phyloP scores from a whole-genome alignment of 2,329 filamentous ascomycete species.

The Botrytis galanthina region DNA sequence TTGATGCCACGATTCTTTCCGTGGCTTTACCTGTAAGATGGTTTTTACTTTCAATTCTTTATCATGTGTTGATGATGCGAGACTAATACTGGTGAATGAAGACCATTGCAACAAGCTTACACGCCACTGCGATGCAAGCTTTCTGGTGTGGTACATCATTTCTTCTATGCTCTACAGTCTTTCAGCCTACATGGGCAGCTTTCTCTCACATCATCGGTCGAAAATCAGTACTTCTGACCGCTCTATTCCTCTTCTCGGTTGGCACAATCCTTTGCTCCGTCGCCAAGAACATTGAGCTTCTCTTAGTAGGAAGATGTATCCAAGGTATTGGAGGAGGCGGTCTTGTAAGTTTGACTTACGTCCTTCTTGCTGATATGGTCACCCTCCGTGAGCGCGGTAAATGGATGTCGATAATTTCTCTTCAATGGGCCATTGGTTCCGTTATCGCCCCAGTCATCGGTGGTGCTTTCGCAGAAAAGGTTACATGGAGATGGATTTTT shows the following conservation, averaged over 20 bases:
- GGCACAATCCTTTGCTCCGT: constrained; percentile 38
- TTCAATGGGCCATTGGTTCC: constrained; percentile 34
- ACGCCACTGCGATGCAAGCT: constrained; percentile 55
- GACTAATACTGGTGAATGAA: constrained; percentile 4
- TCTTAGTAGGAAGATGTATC: constrained; percentile 41
- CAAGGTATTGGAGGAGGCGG: constrained; percentile 52
- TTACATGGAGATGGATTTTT: constrained; percentile 36
- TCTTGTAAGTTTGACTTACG: constrained; percentile 46
- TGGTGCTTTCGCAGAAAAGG: constrained; percentile 43
- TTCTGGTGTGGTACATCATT: constrained; percentile 69
- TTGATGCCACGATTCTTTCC: constrained; percentile 60
- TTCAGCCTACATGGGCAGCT: constrained; percentile 47
- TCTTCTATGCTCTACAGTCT: constrained; percentile 60
- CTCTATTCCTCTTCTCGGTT: constrained; percentile 29
- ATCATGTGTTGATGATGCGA: neutral
- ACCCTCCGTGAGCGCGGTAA: constrained; percentile 43
- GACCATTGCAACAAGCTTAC: constrained; percentile 55
- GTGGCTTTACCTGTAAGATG: constrained; percentile 32
- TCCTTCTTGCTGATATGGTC: constrained; percentile 47
- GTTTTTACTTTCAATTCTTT: neutral
- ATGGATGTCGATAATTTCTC: constrained; percentile 36
- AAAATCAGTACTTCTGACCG: constrained; percentile 28
- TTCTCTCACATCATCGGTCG: constrained; percentile 33
- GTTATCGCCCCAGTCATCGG: constrained; percentile 42
- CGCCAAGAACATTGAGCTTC: constrained; percentile 30